phyloP scores from a whole-genome alignment of 116 monocot species.

The Posidonia oceanica region DNA sequence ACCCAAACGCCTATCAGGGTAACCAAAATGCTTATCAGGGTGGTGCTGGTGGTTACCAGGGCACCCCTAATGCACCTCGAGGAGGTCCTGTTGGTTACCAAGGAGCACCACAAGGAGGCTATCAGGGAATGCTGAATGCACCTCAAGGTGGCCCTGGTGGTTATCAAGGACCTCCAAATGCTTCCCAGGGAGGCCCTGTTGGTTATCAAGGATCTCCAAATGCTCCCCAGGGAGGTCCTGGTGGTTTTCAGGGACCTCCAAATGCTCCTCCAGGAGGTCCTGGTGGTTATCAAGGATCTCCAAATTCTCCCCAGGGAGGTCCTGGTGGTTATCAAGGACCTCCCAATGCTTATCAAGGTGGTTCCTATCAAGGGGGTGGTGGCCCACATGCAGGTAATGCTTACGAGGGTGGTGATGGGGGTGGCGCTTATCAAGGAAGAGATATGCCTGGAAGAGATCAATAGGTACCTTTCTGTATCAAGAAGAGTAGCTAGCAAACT shows the following conservation, averaged over 20 bases:
- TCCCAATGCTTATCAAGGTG: constrained; percentile 1
- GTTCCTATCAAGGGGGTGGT: neutral
- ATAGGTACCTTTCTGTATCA: neutral
- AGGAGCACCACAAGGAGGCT: neutral
- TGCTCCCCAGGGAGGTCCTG: constrained; percentile 3
- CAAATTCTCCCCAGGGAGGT: constrained; percentile 2
- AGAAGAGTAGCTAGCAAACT: neutral
- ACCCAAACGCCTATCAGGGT: neutral
- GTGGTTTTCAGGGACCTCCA: constrained; percentile 13
- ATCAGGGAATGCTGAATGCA: constrained; percentile 6
- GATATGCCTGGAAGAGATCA: constrained; percentile 17
- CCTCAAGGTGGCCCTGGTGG: constrained; percentile 5
- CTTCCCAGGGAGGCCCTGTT: constrained; percentile 5
- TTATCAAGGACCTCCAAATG: constrained; percentile 8
- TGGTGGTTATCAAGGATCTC: constrained; percentile 6
- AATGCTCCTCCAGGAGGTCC: neutral
- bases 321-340: constrained; percentile 13
- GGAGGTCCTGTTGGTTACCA: constrained; percentile 3
- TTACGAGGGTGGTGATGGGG: neutral
- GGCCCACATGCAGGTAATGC: neutral
- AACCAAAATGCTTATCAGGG: constrained; percentile 4
- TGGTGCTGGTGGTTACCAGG: constrained; percentile 11
- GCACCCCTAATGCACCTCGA: neutral
- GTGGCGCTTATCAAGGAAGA: constrained; percentile 6
- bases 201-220: constrained; percentile 3